Conservation (phyloP, 78 protist species). For the Dictyostelium intermedium region DNA sequence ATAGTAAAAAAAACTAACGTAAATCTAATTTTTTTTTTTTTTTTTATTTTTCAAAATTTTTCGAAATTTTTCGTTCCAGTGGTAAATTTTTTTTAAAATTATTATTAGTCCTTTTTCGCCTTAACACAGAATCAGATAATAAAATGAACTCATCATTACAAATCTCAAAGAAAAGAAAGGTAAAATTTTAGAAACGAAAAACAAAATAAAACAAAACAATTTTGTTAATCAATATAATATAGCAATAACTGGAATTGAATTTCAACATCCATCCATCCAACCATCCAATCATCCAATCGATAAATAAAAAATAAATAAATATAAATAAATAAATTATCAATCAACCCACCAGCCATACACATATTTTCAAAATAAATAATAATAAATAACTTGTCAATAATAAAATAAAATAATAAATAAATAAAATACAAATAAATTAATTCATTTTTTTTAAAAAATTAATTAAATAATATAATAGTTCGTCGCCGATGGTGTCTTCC, state of each 20-base stretch:
- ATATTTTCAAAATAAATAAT: too few relatives aligned
- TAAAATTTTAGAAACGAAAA: not conserved
- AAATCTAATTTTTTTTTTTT: not conserved
- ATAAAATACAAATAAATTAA: not conserved
- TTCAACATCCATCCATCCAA: too few relatives aligned
- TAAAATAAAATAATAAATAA: too few relatives aligned
- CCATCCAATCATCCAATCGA: too few relatives aligned
- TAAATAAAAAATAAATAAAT: too few relatives aligned
- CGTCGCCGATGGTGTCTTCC: constrained; percentile 99
- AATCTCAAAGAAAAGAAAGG: constrained; percentile 77
- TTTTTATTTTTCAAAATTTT: not conserved
- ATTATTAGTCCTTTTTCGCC: constrained; percentile 6
- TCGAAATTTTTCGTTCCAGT: not conserved
- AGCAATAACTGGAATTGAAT: not conserved
- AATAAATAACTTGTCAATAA: too few relatives aligned
- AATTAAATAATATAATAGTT: too few relatives aligned
- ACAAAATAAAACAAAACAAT: not conserved
- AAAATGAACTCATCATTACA: constrained; percentile 36
- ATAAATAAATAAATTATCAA: too few relatives aligned
- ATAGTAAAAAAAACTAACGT: not conserved
- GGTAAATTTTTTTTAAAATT: not conserved
- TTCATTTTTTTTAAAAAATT: not conserved
- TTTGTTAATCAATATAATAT: not conserved
- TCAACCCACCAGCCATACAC: too few relatives aligned
- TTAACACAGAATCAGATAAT: not conserved